Percentiles rank a stretch among this genome's conserved stretches.
Conservation (phyloP, 495 filamentous ascomycete species). For the Annulohypoxylon moriforme region DNA sequence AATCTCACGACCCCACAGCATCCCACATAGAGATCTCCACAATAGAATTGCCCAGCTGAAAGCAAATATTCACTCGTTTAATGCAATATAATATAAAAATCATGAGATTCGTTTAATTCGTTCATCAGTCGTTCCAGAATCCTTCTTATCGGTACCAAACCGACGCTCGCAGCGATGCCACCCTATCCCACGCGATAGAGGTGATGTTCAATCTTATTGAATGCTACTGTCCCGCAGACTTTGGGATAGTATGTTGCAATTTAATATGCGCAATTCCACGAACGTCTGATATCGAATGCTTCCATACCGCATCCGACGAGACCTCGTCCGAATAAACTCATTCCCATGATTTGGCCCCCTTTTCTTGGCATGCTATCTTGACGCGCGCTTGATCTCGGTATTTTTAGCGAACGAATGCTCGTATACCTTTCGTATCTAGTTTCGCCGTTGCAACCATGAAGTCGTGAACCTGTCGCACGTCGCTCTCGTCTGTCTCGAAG, state of each 20-base stretch:
- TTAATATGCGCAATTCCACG: neutral
- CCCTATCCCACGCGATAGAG: neutral
- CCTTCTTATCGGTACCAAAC: neutral
- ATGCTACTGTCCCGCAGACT: neutral
- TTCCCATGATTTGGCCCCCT: neutral
- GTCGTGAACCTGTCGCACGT: constrained; percentile 8
- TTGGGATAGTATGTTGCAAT: neutral
- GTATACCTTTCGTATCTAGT: constrained; percentile 5
- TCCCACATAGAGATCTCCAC: neutral
- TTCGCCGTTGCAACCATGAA: constrained; percentile 9
- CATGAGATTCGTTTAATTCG: neutral
- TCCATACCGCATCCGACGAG: neutral
- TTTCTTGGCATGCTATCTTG: neutral
- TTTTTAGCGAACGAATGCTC: neutral
- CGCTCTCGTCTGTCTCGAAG: constrained; percentile 9
- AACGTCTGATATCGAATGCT: neutral
- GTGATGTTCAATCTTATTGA: neutral
- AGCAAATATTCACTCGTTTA: neutral
- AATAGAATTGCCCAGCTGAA: neutral
- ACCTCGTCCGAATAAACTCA: neutral
- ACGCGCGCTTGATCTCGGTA: neutral
- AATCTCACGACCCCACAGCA: neutral
- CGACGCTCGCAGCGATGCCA: neutral
- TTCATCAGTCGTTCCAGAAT: constrained; percentile 6
- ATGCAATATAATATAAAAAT: constrained; percentile 2